Conservation (phyloP, 2,329 filamentous ascomycete species). For the Trichoderma sp. region DNA sequence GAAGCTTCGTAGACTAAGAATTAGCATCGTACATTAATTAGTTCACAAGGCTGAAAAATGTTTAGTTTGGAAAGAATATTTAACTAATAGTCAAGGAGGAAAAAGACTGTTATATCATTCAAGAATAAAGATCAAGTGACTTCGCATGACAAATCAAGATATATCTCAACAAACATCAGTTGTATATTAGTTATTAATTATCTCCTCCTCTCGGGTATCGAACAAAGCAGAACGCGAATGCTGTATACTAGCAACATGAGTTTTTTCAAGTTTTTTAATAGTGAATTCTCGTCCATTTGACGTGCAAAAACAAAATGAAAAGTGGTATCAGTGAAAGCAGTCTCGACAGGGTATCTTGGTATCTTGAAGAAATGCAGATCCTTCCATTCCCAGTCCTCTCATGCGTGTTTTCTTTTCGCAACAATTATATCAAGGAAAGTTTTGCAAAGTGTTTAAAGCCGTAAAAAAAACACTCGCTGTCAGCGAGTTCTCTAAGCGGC, state of each 20-base stretch:
- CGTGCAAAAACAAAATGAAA: slow-evolving; percentile 41
- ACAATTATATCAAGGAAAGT: slow-evolving; percentile 33
- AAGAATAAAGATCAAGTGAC: background rate
- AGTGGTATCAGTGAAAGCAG: slow-evolving; percentile 52
- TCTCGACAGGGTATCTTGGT: slow-evolving; percentile 60
- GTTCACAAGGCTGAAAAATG: background rate
- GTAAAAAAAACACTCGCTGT: slow-evolving; percentile 33
- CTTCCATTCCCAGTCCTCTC: slow-evolving; percentile 52
- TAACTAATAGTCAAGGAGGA: too few relatives aligned
- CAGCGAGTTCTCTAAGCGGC: slow-evolving; percentile 50
- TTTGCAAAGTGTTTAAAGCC: slow-evolving; percentile 35
- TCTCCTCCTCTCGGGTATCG: slow-evolving; percentile 47
- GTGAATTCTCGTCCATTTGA: slow-evolving; percentile 30
- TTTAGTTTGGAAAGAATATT: too few relatives aligned
- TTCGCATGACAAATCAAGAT: background rate
- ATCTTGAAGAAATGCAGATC: slow-evolving; percentile 60
- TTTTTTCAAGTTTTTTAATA: slow-evolving; percentile 32
- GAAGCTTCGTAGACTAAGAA: background rate
- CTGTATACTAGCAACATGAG: slow-evolving; percentile 35
- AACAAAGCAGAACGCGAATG: slow-evolving; percentile 43
- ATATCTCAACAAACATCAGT: slow-evolving; percentile 42
- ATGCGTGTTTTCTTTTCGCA: slow-evolving; percentile 40
- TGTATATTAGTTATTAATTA: slow-evolving; percentile 52
- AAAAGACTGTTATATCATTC: background rate
- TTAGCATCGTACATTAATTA: background rate